These are phyloP conservation scores for Helichrysum umbraculigerum DNA, from an alignment of 129 eudicot genomes.

Conservation along the genomic window DNA sequence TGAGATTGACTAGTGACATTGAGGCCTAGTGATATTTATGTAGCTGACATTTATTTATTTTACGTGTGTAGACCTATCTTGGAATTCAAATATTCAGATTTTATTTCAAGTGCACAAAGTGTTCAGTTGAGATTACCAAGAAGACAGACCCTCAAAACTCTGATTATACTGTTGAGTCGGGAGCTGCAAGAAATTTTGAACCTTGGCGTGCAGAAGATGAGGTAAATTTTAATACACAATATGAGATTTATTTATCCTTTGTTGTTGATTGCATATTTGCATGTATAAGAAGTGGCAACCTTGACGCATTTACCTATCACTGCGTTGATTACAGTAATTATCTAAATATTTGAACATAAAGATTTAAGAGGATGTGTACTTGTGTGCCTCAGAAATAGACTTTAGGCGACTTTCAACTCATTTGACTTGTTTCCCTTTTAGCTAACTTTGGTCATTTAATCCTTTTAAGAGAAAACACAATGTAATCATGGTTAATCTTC, in stretches of 20 bases:
- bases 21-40: neutral
- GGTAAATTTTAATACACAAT: conserved; percentile 29
- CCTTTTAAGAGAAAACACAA: too few relatives aligned
- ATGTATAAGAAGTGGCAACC: neutral
- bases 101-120: conserved; percentile 74
- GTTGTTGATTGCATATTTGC: neutral
- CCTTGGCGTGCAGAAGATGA: conserved; percentile 76
- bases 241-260: neutral
- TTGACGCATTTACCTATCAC: neutral
- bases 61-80: conserved; percentile 58
- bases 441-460: too few relatives aligned
- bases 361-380: too few relatives aligned
- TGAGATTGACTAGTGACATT: neutral
- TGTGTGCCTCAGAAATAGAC: too few relatives aligned
- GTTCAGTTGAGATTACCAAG: conserved; percentile 64
- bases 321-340: too few relatives aligned
- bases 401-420: too few relatives aligned
- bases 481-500: too few relatives aligned
- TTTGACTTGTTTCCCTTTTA: too few relatives aligned
- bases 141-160: conserved; percentile 86
- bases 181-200: conserved; percentile 67
- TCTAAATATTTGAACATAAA: too few relatives aligned
- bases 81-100: conserved; percentile 80
- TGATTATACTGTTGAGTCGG: conserved; percentile 63
- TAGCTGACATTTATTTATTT: neutral